Base-by-base conservation (phyloP, 768 basidiomycete genomes). In the Boletus coccyginus region DNA sequence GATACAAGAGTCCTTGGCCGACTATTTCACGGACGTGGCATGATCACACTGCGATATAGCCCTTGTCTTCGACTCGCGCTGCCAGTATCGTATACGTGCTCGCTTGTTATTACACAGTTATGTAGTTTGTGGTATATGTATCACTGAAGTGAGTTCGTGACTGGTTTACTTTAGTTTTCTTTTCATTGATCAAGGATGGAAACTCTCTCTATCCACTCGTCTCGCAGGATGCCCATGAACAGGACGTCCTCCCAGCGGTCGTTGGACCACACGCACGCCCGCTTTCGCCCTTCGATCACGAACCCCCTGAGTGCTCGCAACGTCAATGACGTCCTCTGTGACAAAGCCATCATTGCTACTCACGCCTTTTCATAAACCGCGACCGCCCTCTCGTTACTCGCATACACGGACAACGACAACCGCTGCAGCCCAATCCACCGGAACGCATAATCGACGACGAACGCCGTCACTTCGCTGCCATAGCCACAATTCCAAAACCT, bases 21-120 rank as follows among this genome's bases (percentile, higher is more conserved):
- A 80, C 52, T 75, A 74, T 63, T 81, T 81, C 60, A 73, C 74
- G 12, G 79, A 80, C 51, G 77, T 77, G 40, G 53, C 60, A 40
- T 74, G 61, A 66, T 46, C 27, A 5, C 2, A 19, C 36, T 36
- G 5, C 16, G 32, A 58, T 46, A 9, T 38, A n/a, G 14, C 17
- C 11, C 46, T 54, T n/a, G 40, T 17, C 10, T n/a, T 44, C 12
- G 44, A 17, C 48, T 32, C 17, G 42, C 61, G 49, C 41, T 36
- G 32, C 9, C 9, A 50, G 60, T 62, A 62, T 39, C 47, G 39
- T 46, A 50, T 40, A 46, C 61, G 58, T 42, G 43, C 17, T 2
- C 29, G 36, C 19, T n/a, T 54, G 62, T 62, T 51, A 61, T 64
- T 9, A 47, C 50, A 36, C 31, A 29, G 43, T 38, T 16, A 35